A percentile compares a stretch with the other conserved stretches of the same genome.
Evolutionary conservation across 805 yeast species (phyloP).

Genomic region (Candida palmyrensis): DNA sequence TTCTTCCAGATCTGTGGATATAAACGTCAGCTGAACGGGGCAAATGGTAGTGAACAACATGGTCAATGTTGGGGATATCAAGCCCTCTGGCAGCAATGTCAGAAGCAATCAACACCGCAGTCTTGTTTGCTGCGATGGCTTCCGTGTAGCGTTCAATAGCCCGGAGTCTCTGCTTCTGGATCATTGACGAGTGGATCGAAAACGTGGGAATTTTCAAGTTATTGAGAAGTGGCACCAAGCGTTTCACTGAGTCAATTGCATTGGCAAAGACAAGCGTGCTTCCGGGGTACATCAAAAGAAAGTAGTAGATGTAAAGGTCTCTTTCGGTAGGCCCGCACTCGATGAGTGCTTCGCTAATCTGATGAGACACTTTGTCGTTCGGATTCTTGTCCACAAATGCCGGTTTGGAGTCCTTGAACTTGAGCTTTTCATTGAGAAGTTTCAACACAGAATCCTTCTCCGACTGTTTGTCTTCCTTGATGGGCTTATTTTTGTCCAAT

Average conservation of each 20-base stretch:
- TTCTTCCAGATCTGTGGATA: slow-evolving; percentile 94
- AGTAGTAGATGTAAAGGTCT: slow-evolving; percentile 86
- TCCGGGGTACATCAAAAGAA: slow-evolving; percentile 81
- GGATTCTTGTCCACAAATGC: slow-evolving; percentile 82
- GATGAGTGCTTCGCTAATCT: slow-evolving; percentile 77
- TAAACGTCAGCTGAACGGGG: slow-evolving; percentile 94
- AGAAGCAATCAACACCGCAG: slow-evolving; percentile 79
- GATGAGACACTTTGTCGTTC: slow-evolving; percentile 66
- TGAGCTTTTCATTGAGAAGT: slow-evolving; percentile 62
- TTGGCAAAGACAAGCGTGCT: slow-evolving; percentile 88
- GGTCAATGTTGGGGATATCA: slow-evolving; percentile 86
- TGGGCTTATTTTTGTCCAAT: slow-evolving; percentile 39
- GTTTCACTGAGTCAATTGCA: slow-evolving; percentile 90
- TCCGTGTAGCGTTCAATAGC: slow-evolving; percentile 75
- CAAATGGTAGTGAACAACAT: slow-evolving; percentile 92
- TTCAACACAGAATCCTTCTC: slow-evolving; percentile 58
- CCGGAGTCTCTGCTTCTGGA: slow-evolving; percentile 86
- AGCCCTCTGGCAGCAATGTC: slow-evolving; percentile 99
- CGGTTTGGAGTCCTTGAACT: slow-evolving; percentile 66
- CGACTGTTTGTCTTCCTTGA: slow-evolving; percentile 24
- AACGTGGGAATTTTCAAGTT: slow-evolving; percentile 65
- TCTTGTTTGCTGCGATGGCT: slow-evolving; percentile 40
- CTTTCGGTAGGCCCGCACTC: slow-evolving; percentile 90
- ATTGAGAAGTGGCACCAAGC: slow-evolving; percentile 70
- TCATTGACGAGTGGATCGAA: slow-evolving; percentile 89